Base-by-base conservation (phyloP, 192 early-diverging fungal genomes). In the Radiomyces spectabilis region DNA sequence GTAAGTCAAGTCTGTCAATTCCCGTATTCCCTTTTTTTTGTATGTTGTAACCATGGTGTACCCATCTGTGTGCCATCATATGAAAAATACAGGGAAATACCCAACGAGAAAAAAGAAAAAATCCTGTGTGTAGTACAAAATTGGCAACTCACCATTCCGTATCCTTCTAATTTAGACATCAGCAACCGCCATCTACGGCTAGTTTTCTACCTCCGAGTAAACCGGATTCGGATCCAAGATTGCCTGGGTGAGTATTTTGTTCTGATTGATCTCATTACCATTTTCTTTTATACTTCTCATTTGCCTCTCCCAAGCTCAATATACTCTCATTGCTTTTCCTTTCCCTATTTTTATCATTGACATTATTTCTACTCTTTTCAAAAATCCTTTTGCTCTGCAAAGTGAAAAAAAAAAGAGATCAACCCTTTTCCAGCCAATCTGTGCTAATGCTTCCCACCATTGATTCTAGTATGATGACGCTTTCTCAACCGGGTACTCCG, bases 401-500 rank as follows among this genome's bases (percentile, higher is more conserved):
- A n/a, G n/a, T n/a, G n/a, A n/a, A n/a, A n/a, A n/a, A n/a, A n/a
- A n/a, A n/a, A n/a, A n/a, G n/a, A n/a, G n/a, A n/a, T n/a, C n/a
- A n/a, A n/a, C n/a, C n/a, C n/a, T n/a, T n/a, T n/a, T n/a, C n/a
- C n/a, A n/a, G n/a, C n/a, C n/a, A n/a, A n/a, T n/a, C n/a, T n/a
- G n/a, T n/a, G n/a, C n/a, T n/a, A n/a, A n/a, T n/a, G n/a, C n/a
- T n/a, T n/a, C n/a, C n/a, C n/a, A n/a, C n/a, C n/a, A n/a, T n/a
- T n/a, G n/a, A n/a, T n/a, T n/a, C n/a, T 48, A 26, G 15, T 31
- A 48, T 16, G 24, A 48, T 48, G 46, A 26, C 30, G 15, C 9
- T 46, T 12, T 57, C 55, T 9, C 55, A 57, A 37, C 55, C 55
- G 0, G 22, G 55, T 26, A 57, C 55, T 18, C 55, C 55, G n/a